phyloP scores from a whole-genome alignment of 306 rosid species.

The Pyrus pyrifolia region DNA sequence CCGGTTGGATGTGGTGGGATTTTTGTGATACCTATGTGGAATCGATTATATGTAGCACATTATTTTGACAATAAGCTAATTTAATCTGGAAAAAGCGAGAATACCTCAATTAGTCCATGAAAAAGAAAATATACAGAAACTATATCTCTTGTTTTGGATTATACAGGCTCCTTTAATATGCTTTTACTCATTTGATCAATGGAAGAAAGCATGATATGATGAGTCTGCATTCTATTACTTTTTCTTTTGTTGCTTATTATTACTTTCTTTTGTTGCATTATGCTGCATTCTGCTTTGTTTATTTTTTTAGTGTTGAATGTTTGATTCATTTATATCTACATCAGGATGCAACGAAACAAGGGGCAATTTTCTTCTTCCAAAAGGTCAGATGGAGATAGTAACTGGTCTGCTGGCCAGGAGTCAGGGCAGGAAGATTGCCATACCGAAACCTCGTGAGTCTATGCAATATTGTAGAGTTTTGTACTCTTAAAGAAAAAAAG shows the following conservation, averaged over 20 bases:
- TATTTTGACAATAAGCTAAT: neutral
- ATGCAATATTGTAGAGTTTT: neutral
- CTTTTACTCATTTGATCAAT: neutral
- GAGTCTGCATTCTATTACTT: neutral
- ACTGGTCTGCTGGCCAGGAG: constrained; percentile 62
- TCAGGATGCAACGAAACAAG: constrained; percentile 96
- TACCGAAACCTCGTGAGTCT: constrained; percentile 69
- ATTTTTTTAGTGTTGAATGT: constrained; percentile 4
- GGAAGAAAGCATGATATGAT: neutral
- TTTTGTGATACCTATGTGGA: neutral
- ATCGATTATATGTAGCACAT: neutral
- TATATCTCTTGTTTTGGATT: neutral
- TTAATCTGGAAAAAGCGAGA: neutral
- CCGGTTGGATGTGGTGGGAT: neutral
- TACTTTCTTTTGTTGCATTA: neutral
- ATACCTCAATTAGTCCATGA: neutral
- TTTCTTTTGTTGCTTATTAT: neutral
- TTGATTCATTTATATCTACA: constrained; percentile 14
- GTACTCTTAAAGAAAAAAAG: neutral
- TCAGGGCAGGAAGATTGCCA: constrained; percentile 62
- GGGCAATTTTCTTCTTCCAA: constrained; percentile 91
- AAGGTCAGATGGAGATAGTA: constrained; percentile 68
- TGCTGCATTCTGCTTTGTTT: neutral
- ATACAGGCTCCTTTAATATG: neutral
- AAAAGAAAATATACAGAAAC: neutral